Base-by-base conservation (phyloP, 768 basidiomycete species). In the Boletus rex-veris region DNA sequence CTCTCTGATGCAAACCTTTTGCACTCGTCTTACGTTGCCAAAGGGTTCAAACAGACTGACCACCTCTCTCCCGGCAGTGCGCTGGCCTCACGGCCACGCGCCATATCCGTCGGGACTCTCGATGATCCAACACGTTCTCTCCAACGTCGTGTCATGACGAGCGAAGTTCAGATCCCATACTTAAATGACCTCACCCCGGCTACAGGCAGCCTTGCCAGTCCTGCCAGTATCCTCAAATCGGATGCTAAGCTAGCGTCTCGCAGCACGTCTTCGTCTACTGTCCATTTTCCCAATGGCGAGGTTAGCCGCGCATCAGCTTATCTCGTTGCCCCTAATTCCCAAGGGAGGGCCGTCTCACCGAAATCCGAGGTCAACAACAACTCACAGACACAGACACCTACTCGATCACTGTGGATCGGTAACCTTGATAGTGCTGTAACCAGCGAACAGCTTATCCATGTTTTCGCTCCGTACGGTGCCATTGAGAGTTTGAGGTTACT, bases 401-500 rank as follows among this genome's bases (percentile, higher is more conserved):
- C 96, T 11, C 86, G 97, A 47, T 95, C 92, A 33, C 77, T 99
- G 28, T 99, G 97, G 96, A 97, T 99, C 66, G 97, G 97, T 45
- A 98, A 98, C 72, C 77, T 99, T 46, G 97, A 98, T 71, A 91
- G 90, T 60, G 89, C 88, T 50, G 91, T 96, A 51, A 93, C 93
- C 3, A 91, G 92, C 63, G 92, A 95, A 67, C 92, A 97, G 66
- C 84, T 99, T 50, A 91, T 97, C 52, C 87, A 90, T 59, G 92
- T 97, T 26, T 99, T 99, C 72, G 90, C 92, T 26, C 89, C 90
- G 0, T 99, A 99, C 67, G 97, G 97, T 50, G 90, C 94, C 33
- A 98, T 99, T 61, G 97, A 99, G 74, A 94, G 91, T 64, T 74
- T 99, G 68, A 78, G 97, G 62, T 78, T 99, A 64, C 77, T 99